Evolutionary conservation across 257 asterid genomes (phyloP).

Genomic region (Euphrasia confusa): DNA sequence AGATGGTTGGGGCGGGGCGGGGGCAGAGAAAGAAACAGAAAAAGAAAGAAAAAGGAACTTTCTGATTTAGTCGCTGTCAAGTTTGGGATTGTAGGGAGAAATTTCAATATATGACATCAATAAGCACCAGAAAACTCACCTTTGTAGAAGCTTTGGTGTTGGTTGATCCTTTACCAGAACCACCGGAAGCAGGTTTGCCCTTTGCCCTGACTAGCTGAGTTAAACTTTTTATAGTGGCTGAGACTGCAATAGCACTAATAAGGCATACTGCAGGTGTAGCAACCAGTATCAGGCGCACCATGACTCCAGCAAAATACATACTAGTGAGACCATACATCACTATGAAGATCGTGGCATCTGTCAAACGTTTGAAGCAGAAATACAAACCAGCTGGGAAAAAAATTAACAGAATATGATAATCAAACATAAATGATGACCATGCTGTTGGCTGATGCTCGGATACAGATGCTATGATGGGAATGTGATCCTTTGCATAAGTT

Average conservation of each 20-base stretch:
- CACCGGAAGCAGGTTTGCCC: slow-evolving; percentile 48
- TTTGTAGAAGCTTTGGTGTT: slow-evolving; percentile 72
- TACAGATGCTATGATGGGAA: slow-evolving; percentile 97
- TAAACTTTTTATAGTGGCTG: slow-evolving; percentile 88
- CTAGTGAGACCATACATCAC: slow-evolving; percentile 98
- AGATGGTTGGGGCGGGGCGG: too few species aligned
- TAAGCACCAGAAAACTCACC: slow-evolving; percentile 38
- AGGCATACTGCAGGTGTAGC: slow-evolving; percentile 99
- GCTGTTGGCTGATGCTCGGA: slow-evolving; percentile 99
- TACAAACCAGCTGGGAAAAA: slow-evolving; percentile 97
- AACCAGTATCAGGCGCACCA: slow-evolving; percentile 96
- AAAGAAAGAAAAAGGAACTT: too few species aligned
- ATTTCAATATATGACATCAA: slow-evolving; percentile 13
- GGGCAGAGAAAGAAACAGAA: too few species aligned
- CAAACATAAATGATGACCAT: slow-evolving; percentile 99
- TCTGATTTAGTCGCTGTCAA: neutral
- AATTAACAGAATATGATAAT: slow-evolving; percentile 75
- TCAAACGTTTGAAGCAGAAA: slow-evolving; percentile 96
- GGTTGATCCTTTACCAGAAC: slow-evolving; percentile 65
- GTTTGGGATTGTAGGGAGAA: neutral
- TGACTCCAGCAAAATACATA: slow-evolving; percentile 99
- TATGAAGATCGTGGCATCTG: slow-evolving; percentile 92
- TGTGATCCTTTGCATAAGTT: slow-evolving; percentile 96
- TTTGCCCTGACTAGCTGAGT: slow-evolving; percentile 78
- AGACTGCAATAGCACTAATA: slow-evolving; percentile 95